A percentile compares a stretch with the other conserved stretches of the same genome.
phyloP scores from a whole-genome alignment of 495 filamentous ascomycete genomes.

The Penicillium simplicissimum region DNA sequence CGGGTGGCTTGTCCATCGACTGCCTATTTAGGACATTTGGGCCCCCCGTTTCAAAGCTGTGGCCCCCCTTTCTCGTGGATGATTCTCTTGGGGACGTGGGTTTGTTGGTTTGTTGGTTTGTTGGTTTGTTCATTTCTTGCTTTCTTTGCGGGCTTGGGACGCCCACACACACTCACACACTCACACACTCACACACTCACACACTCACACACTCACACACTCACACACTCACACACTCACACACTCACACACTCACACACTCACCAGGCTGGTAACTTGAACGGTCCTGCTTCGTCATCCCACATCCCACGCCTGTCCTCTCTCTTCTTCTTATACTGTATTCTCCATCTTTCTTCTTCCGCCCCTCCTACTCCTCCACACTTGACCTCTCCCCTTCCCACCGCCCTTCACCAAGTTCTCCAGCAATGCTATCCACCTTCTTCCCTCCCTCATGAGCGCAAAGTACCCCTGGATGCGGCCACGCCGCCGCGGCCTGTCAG shows the following conservation, averaged over 20 bases:
- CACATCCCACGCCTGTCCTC: neutral
- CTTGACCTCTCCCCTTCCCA: neutral
- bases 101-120: too few species aligned
- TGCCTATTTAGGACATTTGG: neutral
- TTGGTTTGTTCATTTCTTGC: too few species aligned
- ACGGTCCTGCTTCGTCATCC: constrained; percentile 1
- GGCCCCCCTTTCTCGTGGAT: neutral
- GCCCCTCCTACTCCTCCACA: constrained; percentile 2
- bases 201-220: too few species aligned
- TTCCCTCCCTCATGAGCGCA: constrained; percentile 26
- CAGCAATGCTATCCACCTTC: neutral
- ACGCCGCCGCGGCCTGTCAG: constrained; percentile 27
- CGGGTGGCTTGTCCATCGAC: constrained; percentile 14
- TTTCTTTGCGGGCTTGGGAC: too few species aligned
- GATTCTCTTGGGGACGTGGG: too few species aligned
- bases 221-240: too few species aligned
- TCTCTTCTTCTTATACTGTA: neutral
- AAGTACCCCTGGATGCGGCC: constrained; percentile 27
- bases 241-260: too few species aligned
- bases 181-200: too few species aligned
- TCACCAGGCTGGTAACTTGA: too few species aligned
- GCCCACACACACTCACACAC: too few species aligned
- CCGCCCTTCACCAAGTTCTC: constrained; percentile 4
- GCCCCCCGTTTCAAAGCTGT: constrained; percentile 5
- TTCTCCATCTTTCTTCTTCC: neutral